Evolutionary conservation across 1,284 basidiomycete genomes (phyloP).

Genomic region (Mycena citricolor): DNA sequence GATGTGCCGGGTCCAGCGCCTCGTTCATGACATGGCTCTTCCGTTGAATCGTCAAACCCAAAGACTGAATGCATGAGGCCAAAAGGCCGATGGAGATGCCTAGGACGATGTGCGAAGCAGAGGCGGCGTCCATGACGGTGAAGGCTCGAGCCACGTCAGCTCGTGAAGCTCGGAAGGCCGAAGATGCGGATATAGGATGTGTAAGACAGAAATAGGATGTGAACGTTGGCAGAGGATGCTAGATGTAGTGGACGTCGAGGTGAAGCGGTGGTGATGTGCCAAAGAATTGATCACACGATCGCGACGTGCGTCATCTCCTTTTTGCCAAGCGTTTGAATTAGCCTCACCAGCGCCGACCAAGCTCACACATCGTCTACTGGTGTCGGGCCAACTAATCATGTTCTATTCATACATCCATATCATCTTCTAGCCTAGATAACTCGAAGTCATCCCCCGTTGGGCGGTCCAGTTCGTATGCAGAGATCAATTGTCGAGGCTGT

Average conservation of each 20-base stretch:
- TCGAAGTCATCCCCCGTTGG: slow-evolving; percentile 42
- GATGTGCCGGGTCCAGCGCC: slow-evolving; percentile 59
- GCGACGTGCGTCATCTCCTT: too few species aligned
- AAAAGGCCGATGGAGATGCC: slow-evolving; percentile 69
- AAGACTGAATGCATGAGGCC: slow-evolving; percentile 87
- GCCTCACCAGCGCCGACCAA: too few species aligned
- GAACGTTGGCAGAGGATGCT: too few species aligned
- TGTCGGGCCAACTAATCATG: too few species aligned
- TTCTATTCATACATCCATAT: slow-evolving; percentile 47
- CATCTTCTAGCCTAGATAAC: slow-evolving; percentile 47
- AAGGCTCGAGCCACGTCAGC: neutral
- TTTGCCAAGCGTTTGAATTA: too few species aligned
- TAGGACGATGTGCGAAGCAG: slow-evolving; percentile 28
- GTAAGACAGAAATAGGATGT: too few species aligned
- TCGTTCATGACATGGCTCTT: slow-evolving; percentile 93
- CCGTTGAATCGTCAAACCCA: slow-evolving; percentile 91
- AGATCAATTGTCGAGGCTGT: slow-evolving; percentile 44
- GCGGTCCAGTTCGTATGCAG: slow-evolving; percentile 24
- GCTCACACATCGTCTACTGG: too few species aligned
- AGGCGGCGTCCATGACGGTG: slow-evolving; percentile 15
- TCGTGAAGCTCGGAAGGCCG: neutral
- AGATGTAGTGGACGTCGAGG: slow-evolving; percentile 1
- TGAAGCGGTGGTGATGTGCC: slow-evolving; percentile 3
- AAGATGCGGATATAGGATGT: neutral
- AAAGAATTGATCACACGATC: neutral